phyloP scores from a whole-genome alignment of 208 protist species.

The Leishmania martiniquensis region DNA sequence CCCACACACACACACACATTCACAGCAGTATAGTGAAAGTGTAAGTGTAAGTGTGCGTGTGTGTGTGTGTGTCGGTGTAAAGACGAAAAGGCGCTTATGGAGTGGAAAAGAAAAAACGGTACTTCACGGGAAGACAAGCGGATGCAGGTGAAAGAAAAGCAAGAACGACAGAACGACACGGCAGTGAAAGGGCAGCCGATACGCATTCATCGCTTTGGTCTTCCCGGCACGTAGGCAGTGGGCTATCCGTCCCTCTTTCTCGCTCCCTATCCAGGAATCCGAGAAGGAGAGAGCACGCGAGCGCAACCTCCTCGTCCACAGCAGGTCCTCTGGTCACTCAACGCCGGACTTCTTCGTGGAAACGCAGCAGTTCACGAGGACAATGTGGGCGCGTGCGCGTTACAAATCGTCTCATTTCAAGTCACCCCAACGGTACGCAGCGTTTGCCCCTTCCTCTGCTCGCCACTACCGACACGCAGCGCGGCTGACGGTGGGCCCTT shows the following conservation, averaged over 20 bases:
- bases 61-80: too few relatives aligned
- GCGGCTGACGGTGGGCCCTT: neutral
- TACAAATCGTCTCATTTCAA: neutral
- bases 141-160: neutral
- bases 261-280: neutral
- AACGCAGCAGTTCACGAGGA: neutral
- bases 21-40: too few relatives aligned
- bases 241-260: neutral
- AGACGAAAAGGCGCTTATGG: too few relatives aligned
- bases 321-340: neutral
- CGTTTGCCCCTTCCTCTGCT: too few relatives aligned
- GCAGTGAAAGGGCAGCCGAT: neutral
- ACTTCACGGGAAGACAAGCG: too few relatives aligned
- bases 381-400: neutral
- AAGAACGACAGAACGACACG: too few relatives aligned
- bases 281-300: neutral
- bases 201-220: neutral
- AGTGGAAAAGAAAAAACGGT: too few relatives aligned
- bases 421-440: neutral
- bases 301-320: neutral
- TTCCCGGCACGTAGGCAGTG: neutral
- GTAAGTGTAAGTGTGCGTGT: too few relatives aligned
- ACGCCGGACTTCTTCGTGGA: neutral
- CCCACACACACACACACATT: too few relatives aligned
- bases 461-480: too few relatives aligned